Evolutionary conservation across 805 yeast genomes (phyloP).

Genomic region (Barnettozyma pratensis): DNA sequence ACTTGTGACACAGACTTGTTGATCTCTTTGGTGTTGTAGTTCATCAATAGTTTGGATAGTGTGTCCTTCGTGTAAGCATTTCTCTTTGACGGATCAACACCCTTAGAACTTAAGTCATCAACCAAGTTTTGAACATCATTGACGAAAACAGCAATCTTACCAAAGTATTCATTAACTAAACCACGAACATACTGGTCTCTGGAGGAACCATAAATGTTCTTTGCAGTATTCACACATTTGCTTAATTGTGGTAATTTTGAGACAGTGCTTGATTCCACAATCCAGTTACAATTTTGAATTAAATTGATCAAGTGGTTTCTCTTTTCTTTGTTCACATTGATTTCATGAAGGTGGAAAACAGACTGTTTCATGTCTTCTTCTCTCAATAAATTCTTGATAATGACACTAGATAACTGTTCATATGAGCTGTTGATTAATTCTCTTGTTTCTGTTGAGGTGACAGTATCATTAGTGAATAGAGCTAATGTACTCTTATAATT

Average conservation of each 20-base stretch:
- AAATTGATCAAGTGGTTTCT: constrained; percentile 40
- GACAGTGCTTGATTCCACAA: constrained; percentile 37
- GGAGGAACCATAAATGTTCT: constrained; percentile 26
- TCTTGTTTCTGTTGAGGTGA: constrained; percentile 18
- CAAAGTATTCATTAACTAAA: constrained; percentile 52
- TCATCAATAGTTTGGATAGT: constrained; percentile 49
- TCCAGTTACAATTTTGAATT: constrained; percentile 49
- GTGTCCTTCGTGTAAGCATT: constrained; percentile 60
- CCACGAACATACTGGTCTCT: constrained; percentile 40
- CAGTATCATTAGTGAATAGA: constrained; percentile 9
- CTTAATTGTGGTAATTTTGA: constrained; percentile 13
- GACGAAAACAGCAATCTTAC: constrained; percentile 63
- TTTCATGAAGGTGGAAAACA: constrained; percentile 11
- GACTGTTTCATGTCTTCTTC: constrained; percentile 19
- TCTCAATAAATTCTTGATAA: constrained; percentile 26
- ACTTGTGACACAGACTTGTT: constrained; percentile 48
- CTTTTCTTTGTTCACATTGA: constrained; percentile 26
- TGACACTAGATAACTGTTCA: constrained; percentile 24
- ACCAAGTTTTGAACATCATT: constrained; percentile 53
- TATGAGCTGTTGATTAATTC: constrained; percentile 26
- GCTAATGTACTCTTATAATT: constrained; percentile 9
- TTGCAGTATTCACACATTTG: constrained; percentile 16
- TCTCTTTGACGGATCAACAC: constrained; percentile 47
- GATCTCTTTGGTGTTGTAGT: constrained; percentile 57
- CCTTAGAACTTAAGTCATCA: constrained; percentile 25